phyloP scores from a whole-genome alignment of 352 stramenopile species.

The Globisporangium ultimum region DNA sequence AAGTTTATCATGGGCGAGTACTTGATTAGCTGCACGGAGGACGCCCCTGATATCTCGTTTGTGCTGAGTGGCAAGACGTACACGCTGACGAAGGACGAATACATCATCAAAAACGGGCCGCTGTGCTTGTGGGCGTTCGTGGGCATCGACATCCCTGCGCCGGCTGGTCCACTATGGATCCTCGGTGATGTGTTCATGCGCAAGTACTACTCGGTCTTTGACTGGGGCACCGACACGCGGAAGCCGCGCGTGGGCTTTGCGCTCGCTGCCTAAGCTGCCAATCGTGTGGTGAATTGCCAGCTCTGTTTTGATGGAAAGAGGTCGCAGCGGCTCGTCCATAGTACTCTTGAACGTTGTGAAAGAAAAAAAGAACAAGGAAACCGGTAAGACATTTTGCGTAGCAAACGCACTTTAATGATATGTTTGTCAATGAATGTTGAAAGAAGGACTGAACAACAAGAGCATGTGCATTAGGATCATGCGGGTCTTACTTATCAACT shows the following conservation, averaged over 20 bases:
- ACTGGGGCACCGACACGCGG: constrained; percentile 44
- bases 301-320: no score
- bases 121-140: constrained; percentile 27
- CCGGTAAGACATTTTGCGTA: no score
- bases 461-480: no score
- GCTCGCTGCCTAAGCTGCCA: constrained; percentile 26
- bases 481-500: no score
- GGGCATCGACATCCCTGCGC: neutral
- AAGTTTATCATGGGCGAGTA: constrained; percentile 94
- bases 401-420: no score
- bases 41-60: constrained; percentile 92
- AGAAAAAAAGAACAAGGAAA: no score
- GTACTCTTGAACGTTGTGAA: no score
- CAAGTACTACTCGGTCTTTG: constrained; percentile 92
- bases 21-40: constrained; percentile 91
- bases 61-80: constrained; percentile 91
- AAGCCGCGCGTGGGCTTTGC: constrained; percentile 71
- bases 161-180: constrained; percentile 5
- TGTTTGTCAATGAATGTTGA: no score
- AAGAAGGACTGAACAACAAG: no score
- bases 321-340: no score
- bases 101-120: constrained; percentile 89
- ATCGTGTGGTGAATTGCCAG: no score
- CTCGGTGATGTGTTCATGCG: constrained; percentile 93
- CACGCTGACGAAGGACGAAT: constrained; percentile 90